phyloP scores from a whole-genome alignment of 2,329 filamentous ascomycete genomes.

The Calonectria crousiana region DNA sequence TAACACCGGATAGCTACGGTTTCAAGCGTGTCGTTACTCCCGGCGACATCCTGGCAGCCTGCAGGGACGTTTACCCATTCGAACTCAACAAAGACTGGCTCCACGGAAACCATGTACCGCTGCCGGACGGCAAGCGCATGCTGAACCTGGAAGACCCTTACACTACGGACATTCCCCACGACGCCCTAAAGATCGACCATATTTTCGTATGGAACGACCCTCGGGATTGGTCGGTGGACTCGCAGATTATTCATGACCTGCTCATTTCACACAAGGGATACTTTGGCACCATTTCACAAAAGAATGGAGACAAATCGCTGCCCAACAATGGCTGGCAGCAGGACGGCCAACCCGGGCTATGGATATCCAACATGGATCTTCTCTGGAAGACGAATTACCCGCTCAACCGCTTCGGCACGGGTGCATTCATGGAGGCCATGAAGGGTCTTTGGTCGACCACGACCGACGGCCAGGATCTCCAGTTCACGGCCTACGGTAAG shows the following conservation, averaged over 20 bases:
- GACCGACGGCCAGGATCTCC: slow-evolving; percentile 72
- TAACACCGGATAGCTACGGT: slow-evolving; percentile 64
- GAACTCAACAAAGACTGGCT: slow-evolving; percentile 56
- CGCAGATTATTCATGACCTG: slow-evolving; percentile 85
- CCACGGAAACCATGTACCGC: slow-evolving; percentile 43
- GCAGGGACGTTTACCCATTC: slow-evolving; percentile 88
- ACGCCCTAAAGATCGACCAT: slow-evolving; percentile 82
- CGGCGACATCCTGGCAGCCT: slow-evolving; percentile 81
- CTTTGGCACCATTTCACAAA: slow-evolving; percentile 81
- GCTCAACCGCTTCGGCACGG: slow-evolving; percentile 89
- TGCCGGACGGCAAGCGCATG: slow-evolving; percentile 51
- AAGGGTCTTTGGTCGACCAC: slow-evolving; percentile 82
- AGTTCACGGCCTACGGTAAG: slow-evolving; percentile 83
- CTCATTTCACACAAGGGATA: slow-evolving; percentile 83
- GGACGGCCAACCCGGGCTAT: slow-evolving; percentile 83
- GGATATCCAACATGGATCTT: slow-evolving; percentile 91
- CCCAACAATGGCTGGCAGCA: slow-evolving; percentile 84
- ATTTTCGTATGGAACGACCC: slow-evolving; percentile 97
- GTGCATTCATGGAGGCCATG: slow-evolving; percentile 87
- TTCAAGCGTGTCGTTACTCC: slow-evolving; percentile 88
- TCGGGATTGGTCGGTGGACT: slow-evolving; percentile 93
- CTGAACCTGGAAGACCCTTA: slow-evolving; percentile 48
- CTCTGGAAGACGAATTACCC: slow-evolving; percentile 90
- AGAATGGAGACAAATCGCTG: slow-evolving; percentile 74
- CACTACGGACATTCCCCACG: slow-evolving; percentile 49